Evolutionary conservation across 805 yeast species (phyloP).

Genomic region (Komagataella phaffii): DNA sequence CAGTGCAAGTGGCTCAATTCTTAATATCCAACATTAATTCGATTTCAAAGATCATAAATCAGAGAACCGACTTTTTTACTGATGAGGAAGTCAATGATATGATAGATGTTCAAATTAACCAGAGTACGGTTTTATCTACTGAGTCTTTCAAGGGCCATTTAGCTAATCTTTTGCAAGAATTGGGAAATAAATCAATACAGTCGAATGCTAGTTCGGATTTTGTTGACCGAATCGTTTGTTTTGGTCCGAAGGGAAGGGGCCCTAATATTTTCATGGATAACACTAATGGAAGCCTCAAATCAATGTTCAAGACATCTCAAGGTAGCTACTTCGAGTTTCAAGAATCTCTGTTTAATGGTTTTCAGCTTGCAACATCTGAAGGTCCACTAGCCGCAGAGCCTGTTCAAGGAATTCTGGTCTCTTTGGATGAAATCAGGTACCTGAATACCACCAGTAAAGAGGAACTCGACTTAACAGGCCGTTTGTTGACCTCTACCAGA

Average conservation of each 20-base stretch:
- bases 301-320: slow-evolving; percentile 12
- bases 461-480: slow-evolving; percentile 42
- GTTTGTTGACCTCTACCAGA: slow-evolving; percentile 59
- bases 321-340: slow-evolving; percentile 26
- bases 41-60: slow-evolving; percentile 22
- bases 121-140: slow-evolving; percentile 7
- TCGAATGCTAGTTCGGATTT: slow-evolving; percentile 13
- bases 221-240: slow-evolving; percentile 35
- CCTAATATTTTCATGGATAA: slow-evolving; percentile 61
- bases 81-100: slow-evolving; percentile 53
- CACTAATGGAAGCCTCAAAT: slow-evolving; percentile 18
- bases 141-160: slow-evolving; percentile 21
- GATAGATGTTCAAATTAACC: slow-evolving; percentile 9
- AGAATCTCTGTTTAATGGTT: slow-evolving; percentile 65
- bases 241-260: slow-evolving; percentile 71
- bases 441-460: slow-evolving; percentile 13
- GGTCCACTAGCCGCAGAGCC: slow-evolving; percentile 91
- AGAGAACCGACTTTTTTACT: neutral
- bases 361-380: slow-evolving; percentile 64
- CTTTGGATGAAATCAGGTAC: slow-evolving; percentile 25
- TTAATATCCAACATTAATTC: slow-evolving; percentile 31
- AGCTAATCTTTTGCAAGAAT: slow-evolving; percentile 12
- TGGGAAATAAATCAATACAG: slow-evolving; percentile 4
- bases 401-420: slow-evolving; percentile 63
- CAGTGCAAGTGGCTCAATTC: slow-evolving; percentile 31